These are phyloP conservation scores for Aspergillus hortae DNA, from an alignment of 2,329 filamentous ascomycete genomes.

Conservation along the genomic window DNA sequence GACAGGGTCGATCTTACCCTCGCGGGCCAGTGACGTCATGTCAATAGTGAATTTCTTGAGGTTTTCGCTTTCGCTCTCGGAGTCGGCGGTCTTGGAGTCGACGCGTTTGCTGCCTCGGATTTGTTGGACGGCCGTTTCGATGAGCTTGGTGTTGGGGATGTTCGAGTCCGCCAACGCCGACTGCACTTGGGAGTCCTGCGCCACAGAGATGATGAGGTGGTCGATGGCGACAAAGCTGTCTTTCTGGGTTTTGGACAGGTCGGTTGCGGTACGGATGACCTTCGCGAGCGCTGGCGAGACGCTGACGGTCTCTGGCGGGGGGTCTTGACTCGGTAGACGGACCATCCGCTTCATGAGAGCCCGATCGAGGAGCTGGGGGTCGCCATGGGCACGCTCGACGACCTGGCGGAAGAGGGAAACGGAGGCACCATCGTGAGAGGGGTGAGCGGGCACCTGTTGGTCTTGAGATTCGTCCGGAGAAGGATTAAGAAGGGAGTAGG, in stretches of 20 bases:
- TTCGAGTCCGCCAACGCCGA: constrained; percentile 77
- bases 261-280: constrained; percentile 77
- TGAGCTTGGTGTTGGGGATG: constrained; percentile 82
- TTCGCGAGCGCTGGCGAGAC: constrained; percentile 79
- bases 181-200: constrained; percentile 75
- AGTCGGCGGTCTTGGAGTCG: constrained; percentile 93
- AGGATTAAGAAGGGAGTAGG: constrained; percentile 53
- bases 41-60: constrained; percentile 98
- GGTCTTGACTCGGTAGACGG: constrained; percentile 88
- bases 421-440: constrained; percentile 58
- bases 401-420: constrained; percentile 91
- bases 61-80: constrained; percentile 87
- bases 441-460: constrained; percentile 65
- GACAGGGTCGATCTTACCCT: constrained; percentile 96
- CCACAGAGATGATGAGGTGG: constrained; percentile 81
- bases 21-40: constrained; percentile 92
- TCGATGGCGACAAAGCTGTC: constrained; percentile 93
- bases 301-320: constrained; percentile 82
- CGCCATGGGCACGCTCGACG: constrained; percentile 87
- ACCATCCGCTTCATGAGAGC: constrained; percentile 89
- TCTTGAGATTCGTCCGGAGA: constrained; percentile 64
- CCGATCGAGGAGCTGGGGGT: constrained; percentile 82
- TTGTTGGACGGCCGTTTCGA: constrained; percentile 84
- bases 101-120: constrained; percentile 92
- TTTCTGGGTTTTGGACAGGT: constrained; percentile 95